These are phyloP conservation scores for Arabidopsis lyrata DNA, from an alignment of 441 rosid genomes.

Conservation along the genomic window DNA sequence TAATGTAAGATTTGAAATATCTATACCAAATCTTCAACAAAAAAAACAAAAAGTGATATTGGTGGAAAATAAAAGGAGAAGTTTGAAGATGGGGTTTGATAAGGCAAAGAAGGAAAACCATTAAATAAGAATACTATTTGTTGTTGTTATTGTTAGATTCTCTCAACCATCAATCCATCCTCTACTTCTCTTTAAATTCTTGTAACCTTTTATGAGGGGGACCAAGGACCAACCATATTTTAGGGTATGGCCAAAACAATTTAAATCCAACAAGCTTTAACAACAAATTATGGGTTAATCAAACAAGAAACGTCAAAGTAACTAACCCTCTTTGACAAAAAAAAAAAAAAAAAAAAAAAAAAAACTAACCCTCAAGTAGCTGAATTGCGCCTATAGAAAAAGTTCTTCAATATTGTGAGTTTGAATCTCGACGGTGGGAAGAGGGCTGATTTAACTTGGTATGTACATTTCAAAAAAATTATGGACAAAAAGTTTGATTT, in stretches of 20 bases:
- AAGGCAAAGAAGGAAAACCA: constrained; percentile 48
- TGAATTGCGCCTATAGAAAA: neutral
- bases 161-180: constrained; percentile 42
- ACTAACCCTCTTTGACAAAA: constrained; percentile 8
- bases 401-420: neutral
- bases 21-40: constrained; percentile 40
- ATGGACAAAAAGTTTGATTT: neutral
- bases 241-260: constrained; percentile 41
- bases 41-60: constrained; percentile 35
- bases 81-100: constrained; percentile 46
- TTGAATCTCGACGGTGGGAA: neutral
- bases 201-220: constrained; percentile 41
- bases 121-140: constrained; percentile 43
- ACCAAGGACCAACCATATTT: constrained; percentile 46
- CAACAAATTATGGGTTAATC: constrained; percentile 37
- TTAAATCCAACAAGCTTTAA: constrained; percentile 33
- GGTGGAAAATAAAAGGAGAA: constrained; percentile 45
- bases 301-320: constrained; percentile 29
- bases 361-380: constrained; percentile 11
- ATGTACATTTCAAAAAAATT: neutral
- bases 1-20: constrained; percentile 39
- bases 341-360: too few species aligned
- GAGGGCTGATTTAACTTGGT: neutral
- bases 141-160: constrained; percentile 46
- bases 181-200: constrained; percentile 44